These are phyloP conservation scores for Apophysomyces ossiformis DNA, from an alignment of 371 early-diverging fungal species.

Conservation along the genomic window DNA sequence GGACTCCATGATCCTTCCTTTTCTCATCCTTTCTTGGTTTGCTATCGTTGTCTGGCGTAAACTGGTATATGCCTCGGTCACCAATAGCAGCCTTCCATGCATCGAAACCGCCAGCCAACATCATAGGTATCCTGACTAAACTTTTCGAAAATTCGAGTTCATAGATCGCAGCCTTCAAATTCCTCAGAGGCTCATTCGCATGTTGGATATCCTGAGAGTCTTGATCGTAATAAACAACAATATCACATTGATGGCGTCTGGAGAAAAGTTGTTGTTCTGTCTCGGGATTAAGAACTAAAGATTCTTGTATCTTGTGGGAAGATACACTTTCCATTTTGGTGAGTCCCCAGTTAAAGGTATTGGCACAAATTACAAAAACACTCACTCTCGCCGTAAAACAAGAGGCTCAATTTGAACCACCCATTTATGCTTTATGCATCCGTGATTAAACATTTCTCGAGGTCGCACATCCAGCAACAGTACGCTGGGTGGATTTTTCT, in stretches of 20 bases:
- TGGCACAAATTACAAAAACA: neutral
- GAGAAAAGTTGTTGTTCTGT: slow-evolving; percentile 65
- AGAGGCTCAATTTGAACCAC: slow-evolving; percentile 84
- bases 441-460: slow-evolving; percentile 65
- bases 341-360: no score
- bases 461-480: slow-evolving; percentile 87
- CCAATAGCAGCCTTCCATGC: slow-evolving; percentile 67
- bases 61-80: slow-evolving; percentile 42
- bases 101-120: slow-evolving; percentile 80
- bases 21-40: neutral
- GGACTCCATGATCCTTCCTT: slow-evolving; percentile 7
- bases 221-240: slow-evolving; percentile 80
- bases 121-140: slow-evolving; percentile 57
- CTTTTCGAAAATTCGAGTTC: slow-evolving; percentile 60
- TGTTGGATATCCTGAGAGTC: slow-evolving; percentile 27
- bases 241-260: slow-evolving; percentile 68
- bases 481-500: slow-evolving; percentile 49
- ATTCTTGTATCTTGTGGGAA: slow-evolving; percentile 49
- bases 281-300: slow-evolving; percentile 49
- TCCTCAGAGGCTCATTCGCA: slow-evolving; percentile 30
- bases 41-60: neutral
- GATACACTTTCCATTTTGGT: slow-evolving; percentile 33
- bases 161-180: slow-evolving; percentile 60
- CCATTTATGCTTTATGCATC: slow-evolving; percentile 73
- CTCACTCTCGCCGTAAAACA: slow-evolving; percentile 63